Conservation (phyloP, 192 early-diverging fungal species). For the Podila horticola region DNA sequence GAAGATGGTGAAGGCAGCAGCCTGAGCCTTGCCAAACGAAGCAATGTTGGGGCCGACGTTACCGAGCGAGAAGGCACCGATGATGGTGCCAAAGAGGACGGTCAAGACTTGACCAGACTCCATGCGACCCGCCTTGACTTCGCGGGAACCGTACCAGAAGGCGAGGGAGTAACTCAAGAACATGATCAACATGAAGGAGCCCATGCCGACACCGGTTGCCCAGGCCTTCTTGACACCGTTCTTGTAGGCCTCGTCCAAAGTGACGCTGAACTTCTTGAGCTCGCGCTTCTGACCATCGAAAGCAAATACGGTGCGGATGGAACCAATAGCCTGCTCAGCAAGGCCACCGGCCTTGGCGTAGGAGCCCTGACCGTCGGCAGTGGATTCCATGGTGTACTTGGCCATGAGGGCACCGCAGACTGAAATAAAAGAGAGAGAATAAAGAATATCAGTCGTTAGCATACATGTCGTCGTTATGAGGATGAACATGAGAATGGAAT, state of each 20-base stretch:
- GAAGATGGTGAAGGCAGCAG: slow-evolving; percentile 87
- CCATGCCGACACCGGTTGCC: slow-evolving; percentile 72
- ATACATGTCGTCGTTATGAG: too few species aligned
- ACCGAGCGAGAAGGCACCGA: slow-evolving; percentile 69
- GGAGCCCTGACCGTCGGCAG: slow-evolving; percentile 67
- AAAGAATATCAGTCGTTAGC: too few species aligned
- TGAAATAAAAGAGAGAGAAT: too few species aligned
- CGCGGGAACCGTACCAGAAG: slow-evolving; percentile 85
- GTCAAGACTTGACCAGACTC: slow-evolving; percentile 63
- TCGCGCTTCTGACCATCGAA: slow-evolving; percentile 86
- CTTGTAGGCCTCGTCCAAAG: slow-evolving; percentile 69
- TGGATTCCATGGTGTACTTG: slow-evolving; percentile 56
- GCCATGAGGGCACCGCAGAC: slow-evolving; percentile 64
- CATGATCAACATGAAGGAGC: slow-evolving; percentile 77
- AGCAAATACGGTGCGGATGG: slow-evolving; percentile 88
- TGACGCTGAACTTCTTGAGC: slow-evolving; percentile 39
- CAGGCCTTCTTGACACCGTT: slow-evolving; percentile 70
- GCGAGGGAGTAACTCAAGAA: slow-evolving; percentile 83
- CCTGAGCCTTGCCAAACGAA: slow-evolving; percentile 78
- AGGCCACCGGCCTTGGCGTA: slow-evolving; percentile 89
- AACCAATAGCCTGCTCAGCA: slow-evolving; percentile 85
- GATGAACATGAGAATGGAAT: too few species aligned
- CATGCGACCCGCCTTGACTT: slow-evolving; percentile 65
- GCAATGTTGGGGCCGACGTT: slow-evolving; percentile 74
- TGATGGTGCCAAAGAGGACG: slow-evolving; percentile 84